Conservation (phyloP, 306 rosid genomes). For the Pyrus communis region DNA sequence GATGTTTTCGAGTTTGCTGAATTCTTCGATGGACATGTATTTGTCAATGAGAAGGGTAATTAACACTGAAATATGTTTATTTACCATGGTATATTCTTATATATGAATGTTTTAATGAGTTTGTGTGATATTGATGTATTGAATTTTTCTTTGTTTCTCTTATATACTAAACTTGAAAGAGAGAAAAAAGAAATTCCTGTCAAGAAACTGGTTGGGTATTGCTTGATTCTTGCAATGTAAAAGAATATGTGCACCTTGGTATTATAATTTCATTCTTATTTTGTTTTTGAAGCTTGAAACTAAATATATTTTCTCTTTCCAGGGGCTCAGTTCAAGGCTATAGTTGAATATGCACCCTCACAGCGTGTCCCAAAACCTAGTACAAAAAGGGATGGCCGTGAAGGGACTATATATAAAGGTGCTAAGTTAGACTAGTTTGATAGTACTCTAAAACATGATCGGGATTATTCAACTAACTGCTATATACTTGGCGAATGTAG, state of each 20-base stretch:
- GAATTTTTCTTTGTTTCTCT: neutral
- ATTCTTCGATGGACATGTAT: slow-evolving; percentile 78
- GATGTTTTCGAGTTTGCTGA: slow-evolving; percentile 83
- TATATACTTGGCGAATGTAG: slow-evolving; percentile 30
- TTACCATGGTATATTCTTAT: neutral
- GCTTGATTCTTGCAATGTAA: neutral
- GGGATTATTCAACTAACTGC: neutral
- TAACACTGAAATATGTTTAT: neutral
- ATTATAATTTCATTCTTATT: neutral
- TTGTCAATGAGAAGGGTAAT: slow-evolving; percentile 88
- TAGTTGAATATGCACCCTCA: slow-evolving; percentile 94
- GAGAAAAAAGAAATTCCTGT: neutral
- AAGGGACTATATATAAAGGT: slow-evolving; percentile 91
- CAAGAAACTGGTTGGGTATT: neutral
- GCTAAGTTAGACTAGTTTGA: neutral
- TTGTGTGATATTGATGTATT: neutral
- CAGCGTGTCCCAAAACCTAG: slow-evolving; percentile 65
- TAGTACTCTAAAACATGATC: no score
- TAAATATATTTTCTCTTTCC: neutral
- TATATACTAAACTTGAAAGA: neutral
- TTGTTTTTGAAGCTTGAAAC: slow-evolving; percentile 4
- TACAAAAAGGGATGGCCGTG: slow-evolving; percentile 75
- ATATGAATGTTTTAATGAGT: neutral
- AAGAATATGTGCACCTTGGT: neutral
- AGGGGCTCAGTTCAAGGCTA: slow-evolving; percentile 74